Base-by-base conservation (phyloP, 768 basidiomycete species). In the Steccherinum ochraceum region DNA sequence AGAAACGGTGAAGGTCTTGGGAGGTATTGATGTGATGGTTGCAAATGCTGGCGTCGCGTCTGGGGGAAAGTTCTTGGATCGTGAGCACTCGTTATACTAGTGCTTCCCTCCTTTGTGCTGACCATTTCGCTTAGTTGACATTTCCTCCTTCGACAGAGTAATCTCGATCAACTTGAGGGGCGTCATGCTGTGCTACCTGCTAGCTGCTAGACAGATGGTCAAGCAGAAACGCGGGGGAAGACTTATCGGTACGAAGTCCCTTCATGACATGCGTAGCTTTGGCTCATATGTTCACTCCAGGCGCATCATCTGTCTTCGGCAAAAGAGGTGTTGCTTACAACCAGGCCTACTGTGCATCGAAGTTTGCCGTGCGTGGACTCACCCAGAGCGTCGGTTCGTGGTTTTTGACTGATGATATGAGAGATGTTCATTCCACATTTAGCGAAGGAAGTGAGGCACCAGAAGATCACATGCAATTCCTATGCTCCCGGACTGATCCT, bases 1-100 rank as follows among this genome's bases (percentile, higher is more conserved):
- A 2, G 48, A 46, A 0, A 56, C 59, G 12, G 57, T 62, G 1
- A 25, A 63, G 2, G 52, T 57, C 2, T 61, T 78, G 4, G 76
- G 75, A 1, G 56, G 69, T 1, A 52, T 81, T n/a, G 72, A 79
- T 54, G 74, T 77, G 16, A 64, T 64, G 60, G 53, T 64, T 5
- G 63, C 63, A 4, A 64, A 64, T 47, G 63, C 63, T 3, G 63
- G 60, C 2, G 46, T 61, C 52, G 55, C 25, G 4, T 11, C 24
- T 25, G 18, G 20, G 18, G 44, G 24, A 7, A 45, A 52, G 1
- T 20, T 60, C 49, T 12, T 60, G 1, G 56, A 60, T 3, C 30
- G 55, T 53, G 24, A 46, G 48, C 4, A 18, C 53, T 52, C 54
- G 12, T 18, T 67, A 40, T 18, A 5, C 19, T 40, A n/a, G 11